Conservation (phyloP, 31 red algal species). For the Porphyra umbilicalis region DNA sequence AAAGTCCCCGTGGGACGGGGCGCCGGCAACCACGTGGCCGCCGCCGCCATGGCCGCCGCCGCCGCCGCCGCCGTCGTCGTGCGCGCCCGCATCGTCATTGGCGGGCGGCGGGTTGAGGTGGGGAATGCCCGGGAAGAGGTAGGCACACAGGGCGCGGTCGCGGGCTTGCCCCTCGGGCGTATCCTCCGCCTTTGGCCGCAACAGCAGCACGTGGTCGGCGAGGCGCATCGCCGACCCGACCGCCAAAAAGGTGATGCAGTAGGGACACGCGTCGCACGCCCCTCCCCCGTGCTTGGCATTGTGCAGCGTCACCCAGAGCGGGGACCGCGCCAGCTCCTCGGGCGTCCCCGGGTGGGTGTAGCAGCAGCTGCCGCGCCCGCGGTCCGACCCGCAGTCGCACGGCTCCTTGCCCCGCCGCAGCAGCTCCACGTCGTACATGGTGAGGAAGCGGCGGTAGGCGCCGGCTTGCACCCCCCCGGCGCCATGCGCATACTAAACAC, state of each 20-base stretch:
- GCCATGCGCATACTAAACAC: slow-evolving; percentile 69
- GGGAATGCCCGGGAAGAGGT: background rate
- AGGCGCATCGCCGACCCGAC: background rate
- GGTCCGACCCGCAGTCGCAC: slow-evolving; percentile 48
- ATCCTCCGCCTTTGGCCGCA: background rate
- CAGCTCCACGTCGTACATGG: slow-evolving; percentile 64
- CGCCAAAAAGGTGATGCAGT: slow-evolving; percentile 36
- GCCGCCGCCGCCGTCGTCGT: background rate
- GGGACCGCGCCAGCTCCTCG: slow-evolving; percentile 25
- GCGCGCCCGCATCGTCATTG: background rate
- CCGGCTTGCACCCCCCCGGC: slow-evolving; percentile 31
- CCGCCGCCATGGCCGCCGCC: background rate
- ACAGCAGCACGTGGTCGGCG: background rate
- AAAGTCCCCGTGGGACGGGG: background rate
- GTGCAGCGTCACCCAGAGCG: slow-evolving; percentile 64
- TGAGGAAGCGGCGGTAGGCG: slow-evolving; percentile 57
- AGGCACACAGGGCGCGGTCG: background rate
- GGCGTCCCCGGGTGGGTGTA: slow-evolving; percentile 30
- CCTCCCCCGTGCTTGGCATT: background rate
- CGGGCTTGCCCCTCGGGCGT: background rate
- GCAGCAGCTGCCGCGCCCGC: slow-evolving; percentile 32
- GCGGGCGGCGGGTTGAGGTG: background rate
- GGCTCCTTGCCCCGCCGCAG: slow-evolving; percentile 31
- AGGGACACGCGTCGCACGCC: slow-evolving; percentile 41
- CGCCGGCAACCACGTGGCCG: background rate